Evolutionary conservation across 345 rosid species (phyloP).

Genomic region (Rubroshorea leprosula): DNA sequence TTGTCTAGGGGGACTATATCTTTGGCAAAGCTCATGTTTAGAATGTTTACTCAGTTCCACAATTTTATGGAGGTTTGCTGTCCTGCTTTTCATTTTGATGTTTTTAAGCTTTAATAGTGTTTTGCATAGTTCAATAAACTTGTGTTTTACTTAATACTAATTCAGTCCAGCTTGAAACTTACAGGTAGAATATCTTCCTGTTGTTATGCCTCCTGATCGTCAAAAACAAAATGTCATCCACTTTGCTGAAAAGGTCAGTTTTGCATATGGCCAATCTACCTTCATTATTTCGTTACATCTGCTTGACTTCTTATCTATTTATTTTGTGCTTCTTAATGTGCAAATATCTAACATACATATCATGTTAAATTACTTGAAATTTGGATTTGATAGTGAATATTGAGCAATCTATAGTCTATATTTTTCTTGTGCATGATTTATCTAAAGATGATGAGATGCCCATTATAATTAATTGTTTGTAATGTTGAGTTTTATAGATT

Average conservation of each 20-base stretch:
- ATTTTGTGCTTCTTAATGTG: neutral
- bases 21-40: conserved; percentile 76
- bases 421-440: neutral
- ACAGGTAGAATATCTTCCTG: conserved; percentile 92
- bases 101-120: conserved; percentile 6
- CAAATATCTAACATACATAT: neutral
- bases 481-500: conserved; percentile 1
- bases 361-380: neutral
- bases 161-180: conserved; percentile 6
- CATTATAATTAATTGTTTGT: conserved; percentile 7
- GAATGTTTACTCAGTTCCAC: conserved; percentile 99
- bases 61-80: conserved; percentile 85
- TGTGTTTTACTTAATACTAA: conserved; percentile 6
- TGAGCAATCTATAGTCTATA: neutral
- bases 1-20: conserved; percentile 63
- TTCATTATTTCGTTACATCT: neutral
- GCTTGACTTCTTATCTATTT: neutral
- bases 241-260: conserved; percentile 76
- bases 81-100: conserved; percentile 2
- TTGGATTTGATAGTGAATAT: neutral
- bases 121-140: neutral
- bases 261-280: conserved; percentile 9
- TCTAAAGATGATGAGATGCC: neutral
- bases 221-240: conserved; percentile 57
- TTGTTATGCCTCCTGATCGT: conserved; percentile 56